phyloP scores from a whole-genome alignment of 2,329 filamentous ascomycete genomes.

The Alternaria triticimaculans region DNA sequence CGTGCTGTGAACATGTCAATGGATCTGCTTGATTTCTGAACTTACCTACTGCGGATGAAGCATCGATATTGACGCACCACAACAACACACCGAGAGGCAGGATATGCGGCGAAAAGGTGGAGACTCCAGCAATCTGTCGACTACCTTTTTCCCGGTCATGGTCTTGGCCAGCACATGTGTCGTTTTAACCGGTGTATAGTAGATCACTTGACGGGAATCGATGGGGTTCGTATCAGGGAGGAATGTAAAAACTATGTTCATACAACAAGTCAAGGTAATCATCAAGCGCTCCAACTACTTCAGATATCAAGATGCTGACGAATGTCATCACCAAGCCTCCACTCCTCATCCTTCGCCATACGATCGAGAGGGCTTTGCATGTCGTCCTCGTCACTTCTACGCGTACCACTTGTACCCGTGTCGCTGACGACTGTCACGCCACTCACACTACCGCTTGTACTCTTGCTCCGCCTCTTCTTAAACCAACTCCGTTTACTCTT shows the following conservation, averaged over 20 bases:
- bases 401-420: conserved; percentile 36
- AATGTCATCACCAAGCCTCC: conserved; percentile 84
- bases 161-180: neutral
- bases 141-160: neutral
- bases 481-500: conserved; percentile 47
- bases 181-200: neutral
- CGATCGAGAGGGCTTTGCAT: conserved; percentile 58
- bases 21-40: neutral
- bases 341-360: conserved; percentile 63
- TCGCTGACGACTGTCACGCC: conserved; percentile 38
- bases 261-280: neutral
- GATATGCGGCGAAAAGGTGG: too few species aligned
- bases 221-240: neutral
- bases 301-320: conserved; percentile 75
- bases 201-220: neutral
- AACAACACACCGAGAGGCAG: neutral
- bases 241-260: neutral
- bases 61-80: neutral
- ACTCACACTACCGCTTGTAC: conserved; percentile 39
- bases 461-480: conserved; percentile 38
- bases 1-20: neutral
- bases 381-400: conserved; percentile 55
- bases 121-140: neutral
- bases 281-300: neutral
- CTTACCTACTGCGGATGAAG: neutral